Evolutionary conservation across 495 filamentous ascomycete species (phyloP), one percentile per base, ranked within the genome.

Genomic region (Lichenothelia convexa): DNA sequence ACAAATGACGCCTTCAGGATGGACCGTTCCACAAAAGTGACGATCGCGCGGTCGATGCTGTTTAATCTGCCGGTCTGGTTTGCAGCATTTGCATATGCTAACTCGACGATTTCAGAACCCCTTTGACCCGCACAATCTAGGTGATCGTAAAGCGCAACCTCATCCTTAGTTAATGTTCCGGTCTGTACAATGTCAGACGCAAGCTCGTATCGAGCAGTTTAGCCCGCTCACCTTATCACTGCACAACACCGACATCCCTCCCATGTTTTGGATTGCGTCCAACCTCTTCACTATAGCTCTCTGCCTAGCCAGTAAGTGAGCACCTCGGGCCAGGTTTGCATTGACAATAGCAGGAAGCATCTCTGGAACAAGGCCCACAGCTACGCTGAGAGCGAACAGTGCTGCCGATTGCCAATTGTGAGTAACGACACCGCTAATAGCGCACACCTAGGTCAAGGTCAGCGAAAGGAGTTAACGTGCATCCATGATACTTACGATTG

Each of bases 321-420:
- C 35, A 2, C 35, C 35, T 3, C 20, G 19, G 5, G 35, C 35
- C 5, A 37, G 19, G 27, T 37, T 37, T 9, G 35, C 35, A 11
- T 37, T 37, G 1, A 37, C 35, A 9, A 37, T 37, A n/a, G 35
- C 35, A 7, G 35, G 35, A 13, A 37, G 35, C 35, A 37, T 37
- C n/a, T 37, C 35, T 16, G 35, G 35, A 4, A 37, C 35, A n/a
- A 37, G n/a, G 15, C 35, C 35, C 3, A 37, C 35, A 5, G 35
- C 35, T 26, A 37, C 35, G 5, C 19, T 22, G 3, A 37, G 21
- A 23, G 21, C 27, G 22, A 37, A 37, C 0, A 37, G 22, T 3
- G 35, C 35, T 4, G 35, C 35, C 18, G 18, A 18, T n/a, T 9
- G 9, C 24, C 24, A 29, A 2, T 29, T 29, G 2, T 29, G 24